phyloP scores from a whole-genome alignment of 1,139 yeast species.

The Trichomonascaceae sp. region DNA sequence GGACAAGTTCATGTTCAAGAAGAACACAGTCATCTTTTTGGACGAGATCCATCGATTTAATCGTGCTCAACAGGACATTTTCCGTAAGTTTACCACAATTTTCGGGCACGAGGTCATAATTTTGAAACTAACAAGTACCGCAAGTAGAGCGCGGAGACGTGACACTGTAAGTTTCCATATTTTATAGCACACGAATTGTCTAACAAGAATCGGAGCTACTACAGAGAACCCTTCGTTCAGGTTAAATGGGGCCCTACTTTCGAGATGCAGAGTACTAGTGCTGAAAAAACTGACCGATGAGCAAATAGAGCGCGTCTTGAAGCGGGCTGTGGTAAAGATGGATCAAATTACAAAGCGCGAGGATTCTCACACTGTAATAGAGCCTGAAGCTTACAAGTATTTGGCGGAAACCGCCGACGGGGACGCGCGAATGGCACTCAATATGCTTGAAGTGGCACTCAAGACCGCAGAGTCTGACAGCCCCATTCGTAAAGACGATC shows the following conservation, averaged over 20 bases:
- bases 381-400: conserved; percentile 48
- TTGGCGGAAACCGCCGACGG: conserved; percentile 77
- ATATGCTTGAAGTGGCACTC: conserved; percentile 48
- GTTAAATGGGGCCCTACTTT: conserved; percentile 71
- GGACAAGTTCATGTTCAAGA: conserved; percentile 49
- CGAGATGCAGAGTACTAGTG: conserved; percentile 79
- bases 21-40: conserved; percentile 66
- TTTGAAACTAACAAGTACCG: conserved; percentile 17
- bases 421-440: conserved; percentile 75
- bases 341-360: conserved; percentile 40
- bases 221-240: conserved; percentile 72
- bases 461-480: conserved; percentile 2
- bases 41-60: conserved; percentile 93
- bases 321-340: conserved; percentile 47
- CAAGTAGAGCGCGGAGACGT: conserved; percentile 31
- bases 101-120: not conserved
- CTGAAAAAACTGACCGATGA: conserved; percentile 47
- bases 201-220: conserved; percentile 64
- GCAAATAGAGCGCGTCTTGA: conserved; percentile 47
- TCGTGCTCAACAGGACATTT: conserved; percentile 78
- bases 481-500: conserved; percentile 17
- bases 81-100: conserved; percentile 34
- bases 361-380: conserved; percentile 31
- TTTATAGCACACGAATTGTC: not conserved
- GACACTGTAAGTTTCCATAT: conserved; percentile 13